Evolutionary conservation across 305 asterid genomes (phyloP).

Genomic region (Solanum hybrid): DNA sequence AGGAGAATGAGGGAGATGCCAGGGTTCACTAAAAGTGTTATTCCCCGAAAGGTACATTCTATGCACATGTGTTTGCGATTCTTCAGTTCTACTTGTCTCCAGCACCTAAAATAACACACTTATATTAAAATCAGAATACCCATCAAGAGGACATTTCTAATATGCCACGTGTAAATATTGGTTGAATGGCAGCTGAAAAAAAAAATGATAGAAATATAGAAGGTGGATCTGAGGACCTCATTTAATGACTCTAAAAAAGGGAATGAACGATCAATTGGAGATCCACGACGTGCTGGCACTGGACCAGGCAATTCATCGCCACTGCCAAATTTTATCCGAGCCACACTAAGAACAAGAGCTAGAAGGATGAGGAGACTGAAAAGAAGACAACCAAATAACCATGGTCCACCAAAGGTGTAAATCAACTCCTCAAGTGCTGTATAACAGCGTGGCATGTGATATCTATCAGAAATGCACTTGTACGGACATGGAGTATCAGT

Average conservation of each 20-base stretch:
- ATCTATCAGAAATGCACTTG: slow-evolving; percentile 77
- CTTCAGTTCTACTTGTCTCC: slow-evolving; percentile 83
- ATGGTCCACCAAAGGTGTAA: slow-evolving; percentile 86
- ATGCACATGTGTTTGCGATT: slow-evolving; percentile 72
- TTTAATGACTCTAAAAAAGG: slow-evolving; percentile 84
- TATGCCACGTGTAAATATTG: slow-evolving; percentile 3
- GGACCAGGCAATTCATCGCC: slow-evolving; percentile 67
- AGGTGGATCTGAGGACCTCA: slow-evolving; percentile 42
- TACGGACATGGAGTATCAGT: slow-evolving; percentile 69
- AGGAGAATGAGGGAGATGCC: slow-evolving; percentile 89
- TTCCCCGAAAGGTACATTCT: slow-evolving; percentile 80
- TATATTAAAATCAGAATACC: slow-evolving; percentile 4
- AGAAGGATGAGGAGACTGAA: slow-evolving; percentile 58
- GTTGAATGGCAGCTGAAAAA: not conserved
- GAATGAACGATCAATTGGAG: slow-evolving; percentile 76
- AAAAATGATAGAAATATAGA: slow-evolving; percentile 8
- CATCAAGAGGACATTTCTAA: not conserved
- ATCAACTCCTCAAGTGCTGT: slow-evolving; percentile 82
- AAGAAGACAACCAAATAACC: slow-evolving; percentile 70
- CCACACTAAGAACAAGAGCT: slow-evolving; percentile 78
- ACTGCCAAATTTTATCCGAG: slow-evolving; percentile 69
- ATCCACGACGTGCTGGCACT: slow-evolving; percentile 55
- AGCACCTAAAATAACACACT: slow-evolving; percentile 40
- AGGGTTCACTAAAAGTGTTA: slow-evolving; percentile 77
- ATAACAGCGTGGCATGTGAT: slow-evolving; percentile 73